These are phyloP conservation scores for Paramecium caudatum DNA, from an alignment of 73 alveolate species.

Conservation along the genomic window DNA sequence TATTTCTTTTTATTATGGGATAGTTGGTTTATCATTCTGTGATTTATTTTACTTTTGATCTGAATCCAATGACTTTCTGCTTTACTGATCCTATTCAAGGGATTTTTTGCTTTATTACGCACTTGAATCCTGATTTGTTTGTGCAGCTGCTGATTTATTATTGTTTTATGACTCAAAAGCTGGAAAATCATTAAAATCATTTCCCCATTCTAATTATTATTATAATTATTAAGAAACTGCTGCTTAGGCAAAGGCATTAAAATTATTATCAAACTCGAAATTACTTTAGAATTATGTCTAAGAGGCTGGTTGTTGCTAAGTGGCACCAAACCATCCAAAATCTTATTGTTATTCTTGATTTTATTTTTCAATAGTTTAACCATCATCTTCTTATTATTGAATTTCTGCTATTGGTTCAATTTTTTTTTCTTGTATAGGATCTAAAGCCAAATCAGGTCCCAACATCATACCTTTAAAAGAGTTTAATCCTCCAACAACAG, in stretches of 20 bases:
- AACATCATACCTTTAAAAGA: background rate
- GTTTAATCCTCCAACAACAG: background rate
- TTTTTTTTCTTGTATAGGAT: background rate
- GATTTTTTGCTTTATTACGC: too few species aligned
- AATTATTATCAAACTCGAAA: slow-evolving; percentile 37
- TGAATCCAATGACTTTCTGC: background rate
- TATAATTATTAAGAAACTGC: background rate
- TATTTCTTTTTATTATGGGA: too few species aligned
- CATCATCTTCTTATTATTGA: background rate
- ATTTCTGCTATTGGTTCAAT: background rate
- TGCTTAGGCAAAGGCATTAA: slow-evolving; percentile 25
- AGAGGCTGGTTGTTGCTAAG: background rate
- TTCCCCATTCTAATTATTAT: slow-evolving; percentile 32
- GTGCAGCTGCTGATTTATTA: too few species aligned
- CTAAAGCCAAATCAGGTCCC: slow-evolving; percentile 34
- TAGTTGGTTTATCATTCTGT: too few species aligned
- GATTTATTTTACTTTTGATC: too few species aligned
- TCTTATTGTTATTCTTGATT: background rate
- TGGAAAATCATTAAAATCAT: slow-evolving; percentile 33
- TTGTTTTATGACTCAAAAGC: background rate
- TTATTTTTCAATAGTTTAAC: background rate
- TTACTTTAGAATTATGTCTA: background rate
- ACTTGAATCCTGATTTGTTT: too few species aligned
- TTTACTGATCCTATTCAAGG: too few species aligned
- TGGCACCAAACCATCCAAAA: slow-evolving; percentile 46